These are phyloP conservation scores for Pyrenula massariospora DNA, from an alignment of 495 filamentous ascomycete species.

Conservation along the genomic window DNA sequence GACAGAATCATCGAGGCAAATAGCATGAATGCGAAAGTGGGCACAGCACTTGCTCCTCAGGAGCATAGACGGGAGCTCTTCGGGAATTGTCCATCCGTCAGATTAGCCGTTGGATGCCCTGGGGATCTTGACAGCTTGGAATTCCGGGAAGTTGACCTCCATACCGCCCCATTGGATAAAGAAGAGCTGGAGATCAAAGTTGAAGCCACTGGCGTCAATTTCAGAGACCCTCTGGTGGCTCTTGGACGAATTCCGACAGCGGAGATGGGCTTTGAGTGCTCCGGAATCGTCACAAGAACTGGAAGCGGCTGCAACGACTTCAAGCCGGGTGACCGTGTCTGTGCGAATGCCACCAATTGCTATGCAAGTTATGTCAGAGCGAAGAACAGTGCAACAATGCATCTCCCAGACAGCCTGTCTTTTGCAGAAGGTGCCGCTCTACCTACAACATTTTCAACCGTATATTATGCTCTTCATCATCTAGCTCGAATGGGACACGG, in stretches of 20 bases:
- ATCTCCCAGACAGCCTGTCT: constrained; percentile 9
- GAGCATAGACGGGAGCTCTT: no score
- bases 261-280: constrained; percentile 14
- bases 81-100: background rate
- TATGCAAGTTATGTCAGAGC: background rate
- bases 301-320: constrained; percentile 10
- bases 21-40: background rate
- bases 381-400: background rate
- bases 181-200: constrained; percentile 11
- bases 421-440: constrained; percentile 17
- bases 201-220: constrained; percentile 11
- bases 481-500: constrained; percentile 11
- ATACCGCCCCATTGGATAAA: background rate
- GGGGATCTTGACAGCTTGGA: constrained; percentile 5
- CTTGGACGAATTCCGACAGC: constrained; percentile 9
- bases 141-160: background rate
- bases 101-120: constrained; percentile 3
- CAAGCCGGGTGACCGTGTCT: constrained; percentile 11
- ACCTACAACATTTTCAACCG: constrained; percentile 12
- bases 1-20: background rate
- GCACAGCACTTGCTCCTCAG: background rate
- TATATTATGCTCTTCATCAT: constrained; percentile 10
- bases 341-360: background rate
- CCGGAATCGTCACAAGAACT: constrained; percentile 21
- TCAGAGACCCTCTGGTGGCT: constrained; percentile 12